A percentile compares a stretch with the other conserved stretches of the same genome.
Evolutionary conservation across 768 basidiomycete species (phyloP).

Genomic region (Lepiota venenata): DNA sequence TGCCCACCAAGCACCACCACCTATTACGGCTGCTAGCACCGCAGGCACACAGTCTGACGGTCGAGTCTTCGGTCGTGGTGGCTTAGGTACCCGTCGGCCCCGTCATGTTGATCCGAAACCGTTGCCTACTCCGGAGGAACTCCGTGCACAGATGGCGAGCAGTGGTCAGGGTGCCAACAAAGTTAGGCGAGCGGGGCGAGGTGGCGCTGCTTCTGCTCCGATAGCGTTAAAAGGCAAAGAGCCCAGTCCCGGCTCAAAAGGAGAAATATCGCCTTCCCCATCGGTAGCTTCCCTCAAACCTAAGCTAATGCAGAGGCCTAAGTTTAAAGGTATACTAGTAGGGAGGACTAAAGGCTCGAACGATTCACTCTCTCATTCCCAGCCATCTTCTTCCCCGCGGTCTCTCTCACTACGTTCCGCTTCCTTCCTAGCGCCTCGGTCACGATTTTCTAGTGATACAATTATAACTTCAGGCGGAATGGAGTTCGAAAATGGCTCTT

Average conservation of each 20-base stretch:
- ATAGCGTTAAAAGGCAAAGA: background rate
- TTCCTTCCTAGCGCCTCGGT: background rate
- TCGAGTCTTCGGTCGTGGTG: too few relatives aligned
- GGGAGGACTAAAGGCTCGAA: background rate
- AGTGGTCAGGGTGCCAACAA: background rate
- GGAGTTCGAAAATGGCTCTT: background rate
- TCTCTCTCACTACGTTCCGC: background rate
- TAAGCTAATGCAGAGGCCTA: background rate
- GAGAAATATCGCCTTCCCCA: background rate
- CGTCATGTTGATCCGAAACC: constrained; percentile 3
- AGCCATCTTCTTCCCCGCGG: background rate
- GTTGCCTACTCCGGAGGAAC: background rate
- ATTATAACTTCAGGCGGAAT: background rate
- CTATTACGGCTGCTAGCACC: too few relatives aligned
- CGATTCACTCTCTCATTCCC: background rate
- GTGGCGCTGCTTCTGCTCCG: background rate
- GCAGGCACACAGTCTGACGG: background rate
- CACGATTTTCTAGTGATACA: background rate
- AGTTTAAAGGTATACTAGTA: background rate
- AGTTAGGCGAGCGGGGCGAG: background rate
- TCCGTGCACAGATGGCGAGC: background rate
- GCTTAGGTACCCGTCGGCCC: background rate
- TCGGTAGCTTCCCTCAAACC: constrained; percentile 4
- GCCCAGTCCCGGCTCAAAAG: background rate
- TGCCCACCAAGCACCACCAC: too few relatives aligned